Percentiles rank a stretch among this genome's conserved stretches.
Evolutionary conservation across 257 asterid species (phyloP).

Genomic region (Solanum boliviense): DNA sequence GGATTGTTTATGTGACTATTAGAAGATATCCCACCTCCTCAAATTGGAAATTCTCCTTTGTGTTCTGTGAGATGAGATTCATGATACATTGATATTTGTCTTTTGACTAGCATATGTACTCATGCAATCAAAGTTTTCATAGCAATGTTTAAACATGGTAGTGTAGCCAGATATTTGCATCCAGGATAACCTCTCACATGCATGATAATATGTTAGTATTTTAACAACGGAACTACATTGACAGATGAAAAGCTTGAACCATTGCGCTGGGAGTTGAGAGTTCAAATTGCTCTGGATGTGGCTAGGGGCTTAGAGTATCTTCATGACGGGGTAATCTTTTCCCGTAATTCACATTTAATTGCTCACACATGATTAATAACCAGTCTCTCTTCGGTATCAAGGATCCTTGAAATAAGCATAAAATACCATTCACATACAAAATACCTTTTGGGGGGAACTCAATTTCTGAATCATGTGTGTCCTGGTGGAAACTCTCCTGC

Average conservation of each 20-base stretch:
- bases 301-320: conserved; percentile 98
- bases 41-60: neutral
- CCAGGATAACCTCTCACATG: neutral
- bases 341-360: neutral
- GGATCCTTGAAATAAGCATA: neutral
- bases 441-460: neutral
- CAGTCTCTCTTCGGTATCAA: neutral
- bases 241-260: conserved; percentile 55
- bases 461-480: neutral
- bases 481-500: neutral
- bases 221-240: neutral
- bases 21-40: neutral
- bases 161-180: neutral
- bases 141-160: neutral
- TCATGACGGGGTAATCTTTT: conserved; percentile 77
- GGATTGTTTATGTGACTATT: neutral
- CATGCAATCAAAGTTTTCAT: neutral
- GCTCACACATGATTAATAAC: neutral
- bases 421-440: neutral
- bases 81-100: neutral
- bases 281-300: conserved; percentile 90
- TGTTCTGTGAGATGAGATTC: neutral
- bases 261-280: conserved; percentile 62
- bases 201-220: neutral
- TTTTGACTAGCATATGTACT: neutral